Base-by-base conservation (phyloP, 1,139 yeast genomes). In the Maudiozyma humilis region DNA sequence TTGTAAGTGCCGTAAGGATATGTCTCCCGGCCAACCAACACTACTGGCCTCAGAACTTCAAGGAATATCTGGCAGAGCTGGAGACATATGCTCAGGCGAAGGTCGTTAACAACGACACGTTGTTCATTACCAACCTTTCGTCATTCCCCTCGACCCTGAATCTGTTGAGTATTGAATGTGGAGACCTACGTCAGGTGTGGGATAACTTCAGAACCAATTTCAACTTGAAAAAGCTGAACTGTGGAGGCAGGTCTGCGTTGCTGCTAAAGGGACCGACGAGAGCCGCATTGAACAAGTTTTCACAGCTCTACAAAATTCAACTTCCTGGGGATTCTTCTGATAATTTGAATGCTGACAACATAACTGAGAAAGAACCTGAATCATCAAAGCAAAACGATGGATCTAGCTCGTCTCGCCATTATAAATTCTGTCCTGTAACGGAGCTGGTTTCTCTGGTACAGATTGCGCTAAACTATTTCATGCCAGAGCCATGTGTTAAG, bases 231-330 rank as follows among this genome's bases (percentile, higher is more conserved):
- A 75, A 86, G 55, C 63, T 88, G 40, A 80, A 82, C 25, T 91
- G 97, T 60, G 82, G 89, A 40, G 95, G 96, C 7, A 69, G 98
- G 48, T 79, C 95, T 0, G 81, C 86, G 1, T 69, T 88, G 33
- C 66, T 87, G 35, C 71, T 85, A 14, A 70, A 80, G 3, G 69
- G 71, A 30, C 85, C 95, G 0, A 69, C 94, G 0, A 86, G 79
- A 55, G 86, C 96, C 0, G 75, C 81, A 18, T 86, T 80, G 53
- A 91, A 85, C 55, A 89, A 88, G 57, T 89, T 91, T 60, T 70
- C 86, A 34, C 85, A 84, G 51, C 70, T 84, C 58, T 91, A 82
- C 64, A 76, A 75, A 51, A 74, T 73, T 25, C 67, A 71, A 4
- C 62, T 65, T 32, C 16, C 20, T 25, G 19, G 20, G 6, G 32